Base-by-base conservation (phyloP, 495 filamentous ascomycete genomes). In the Symbiotaphrina buchneri region DNA sequence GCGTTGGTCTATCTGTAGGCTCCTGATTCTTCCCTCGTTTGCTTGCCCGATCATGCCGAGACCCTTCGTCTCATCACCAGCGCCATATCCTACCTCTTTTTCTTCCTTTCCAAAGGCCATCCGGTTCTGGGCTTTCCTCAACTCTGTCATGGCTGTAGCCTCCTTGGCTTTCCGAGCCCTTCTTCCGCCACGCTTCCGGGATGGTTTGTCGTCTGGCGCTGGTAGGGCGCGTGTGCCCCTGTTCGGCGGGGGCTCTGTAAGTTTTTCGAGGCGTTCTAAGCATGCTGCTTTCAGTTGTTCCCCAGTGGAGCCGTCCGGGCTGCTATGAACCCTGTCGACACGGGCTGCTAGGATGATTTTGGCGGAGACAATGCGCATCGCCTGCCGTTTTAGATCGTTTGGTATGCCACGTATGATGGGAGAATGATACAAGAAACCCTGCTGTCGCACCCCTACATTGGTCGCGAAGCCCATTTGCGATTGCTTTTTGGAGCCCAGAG, bases 81-180 rank as follows among this genome's bases (percentile, higher is more conserved):
- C 67, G 10, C 83, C 87, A 47, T 90, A 95, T 10, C 87, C 87
- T 13, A 87, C 76, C 51, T 97, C 87, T 39, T 74, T 68, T 49
- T 97, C 87, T 43, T 95, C 87, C 43, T 90, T 87, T 30, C 85
- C 85, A 40, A 97, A 97, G 0, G 75, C 82, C 63, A 97, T 73
- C 15, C 87, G 68, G 52, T 97, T 97, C 52, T 93, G 85, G 5
- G 84, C 82, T 45, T 95, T 95, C 34, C 83, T 75, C 19, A 97
- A 57, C 34, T 97, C 87, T 2, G 87, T 97, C 83, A 94, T 91
- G 36, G 87, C 85, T 4, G 76, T 76, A 6, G 84, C 83, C 55
- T 94, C 90, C 60, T 97, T 97, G 36, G 84, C 87, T 48, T 92
- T 93, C 23, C 87, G 66, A 3, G 84, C 87, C 37, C 84, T 64